These are phyloP conservation scores for Saccharomyces hybrid DNA, from an alignment of 1,139 yeast genomes.

Conservation along the genomic window DNA sequence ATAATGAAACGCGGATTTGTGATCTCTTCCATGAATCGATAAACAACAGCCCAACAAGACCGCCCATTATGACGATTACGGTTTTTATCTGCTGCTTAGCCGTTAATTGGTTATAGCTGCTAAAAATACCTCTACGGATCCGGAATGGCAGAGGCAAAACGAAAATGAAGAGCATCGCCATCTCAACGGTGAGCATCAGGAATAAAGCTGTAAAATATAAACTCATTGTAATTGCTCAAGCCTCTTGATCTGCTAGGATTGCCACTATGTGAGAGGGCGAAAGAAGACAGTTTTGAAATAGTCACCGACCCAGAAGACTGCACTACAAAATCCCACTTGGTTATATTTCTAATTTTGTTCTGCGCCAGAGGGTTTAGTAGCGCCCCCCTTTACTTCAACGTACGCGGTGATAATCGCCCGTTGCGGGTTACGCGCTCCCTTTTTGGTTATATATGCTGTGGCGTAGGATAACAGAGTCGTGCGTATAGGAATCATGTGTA, in stretches of 20 bases:
- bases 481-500: neutral
- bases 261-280: neutral
- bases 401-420: neutral
- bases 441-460: neutral
- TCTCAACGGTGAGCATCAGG: slow-evolving; percentile 42
- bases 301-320: neutral
- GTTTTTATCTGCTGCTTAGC: slow-evolving; percentile 43
- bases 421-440: neutral
- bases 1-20: slow-evolving; percentile 28
- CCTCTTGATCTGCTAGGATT: neutral
- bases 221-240: slow-evolving; percentile 25
- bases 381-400: neutral
- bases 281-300: neutral
- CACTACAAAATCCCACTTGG: neutral
- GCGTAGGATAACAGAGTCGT: neutral
- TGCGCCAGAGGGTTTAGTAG: neutral
- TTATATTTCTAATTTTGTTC: neutral
- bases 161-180: slow-evolving; percentile 45
- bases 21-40: slow-evolving; percentile 51
- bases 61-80: slow-evolving; percentile 40
- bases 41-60: slow-evolving; percentile 48
- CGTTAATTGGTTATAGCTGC: slow-evolving; percentile 33
- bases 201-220: slow-evolving; percentile 34
- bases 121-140: slow-evolving; percentile 43
- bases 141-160: slow-evolving; percentile 57